A percentile compares a stretch with the other conserved stretches of the same genome.
These are phyloP conservation scores for Fusarium aywerte DNA, from an alignment of 2,329 filamentous ascomycete species.

Conservation along the genomic window DNA sequence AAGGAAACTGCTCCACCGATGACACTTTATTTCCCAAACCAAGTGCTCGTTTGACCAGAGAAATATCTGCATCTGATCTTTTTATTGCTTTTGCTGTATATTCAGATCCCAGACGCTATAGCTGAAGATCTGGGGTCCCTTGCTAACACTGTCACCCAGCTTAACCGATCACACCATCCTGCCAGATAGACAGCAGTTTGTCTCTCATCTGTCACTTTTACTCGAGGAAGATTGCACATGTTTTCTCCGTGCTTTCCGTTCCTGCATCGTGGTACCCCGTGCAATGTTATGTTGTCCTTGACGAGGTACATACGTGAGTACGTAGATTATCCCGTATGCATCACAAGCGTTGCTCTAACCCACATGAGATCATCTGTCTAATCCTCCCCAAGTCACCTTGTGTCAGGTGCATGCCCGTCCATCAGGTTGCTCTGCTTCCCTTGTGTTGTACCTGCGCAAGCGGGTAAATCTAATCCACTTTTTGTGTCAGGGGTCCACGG, in stretches of 20 bases:
- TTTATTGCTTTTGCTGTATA: neutral
- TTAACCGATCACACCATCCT: constrained; percentile 34
- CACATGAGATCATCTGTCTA: constrained; percentile 22
- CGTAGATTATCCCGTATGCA: constrained; percentile 4
- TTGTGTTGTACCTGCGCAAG: constrained; percentile 34
- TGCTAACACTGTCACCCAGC: constrained; percentile 30
- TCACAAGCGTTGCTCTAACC: constrained; percentile 10
- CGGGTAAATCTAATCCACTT: constrained; percentile 19
- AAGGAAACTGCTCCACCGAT: neutral
- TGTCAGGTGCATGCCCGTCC: constrained; percentile 7
- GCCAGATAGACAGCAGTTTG: neutral
- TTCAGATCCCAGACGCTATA: constrained; percentile 8
- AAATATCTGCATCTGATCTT: neutral
- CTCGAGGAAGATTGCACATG: constrained; percentile 19
- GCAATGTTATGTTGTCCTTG: neutral
- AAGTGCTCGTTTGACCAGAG: neutral
- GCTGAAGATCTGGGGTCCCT: constrained; percentile 42
- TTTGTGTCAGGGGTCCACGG: constrained; percentile 10
- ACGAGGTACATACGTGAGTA: neutral
- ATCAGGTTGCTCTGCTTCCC: constrained; percentile 17
- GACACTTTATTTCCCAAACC: neutral
- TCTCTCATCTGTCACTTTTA: constrained; percentile 9
- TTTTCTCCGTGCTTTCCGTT: constrained; percentile 28
- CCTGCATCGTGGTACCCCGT: constrained; percentile 24
- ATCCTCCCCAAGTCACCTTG: constrained; percentile 10